These are phyloP conservation scores for Speleostelium caveatum DNA, from an alignment of 78 protist genomes.

Conservation along the genomic window DNA sequence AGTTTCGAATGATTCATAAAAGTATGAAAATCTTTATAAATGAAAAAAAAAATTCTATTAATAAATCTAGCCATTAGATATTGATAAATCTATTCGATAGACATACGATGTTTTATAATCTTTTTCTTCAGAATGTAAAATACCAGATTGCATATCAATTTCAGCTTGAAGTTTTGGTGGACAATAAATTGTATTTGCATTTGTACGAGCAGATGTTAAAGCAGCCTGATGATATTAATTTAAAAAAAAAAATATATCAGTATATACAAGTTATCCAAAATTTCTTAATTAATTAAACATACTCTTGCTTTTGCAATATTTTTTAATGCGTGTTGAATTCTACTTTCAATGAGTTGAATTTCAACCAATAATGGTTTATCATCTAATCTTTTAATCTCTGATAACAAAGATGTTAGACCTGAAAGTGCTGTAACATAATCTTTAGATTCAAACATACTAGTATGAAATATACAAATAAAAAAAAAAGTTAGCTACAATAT, in stretches of 20 bases:
- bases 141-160: constrained; percentile 95
- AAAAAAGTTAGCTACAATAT: neutral
- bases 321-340: constrained; percentile 88
- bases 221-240: too few relatives aligned
- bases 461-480: neutral
- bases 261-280: too few relatives aligned
- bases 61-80: too few relatives aligned
- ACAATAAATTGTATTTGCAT: constrained; percentile 97
- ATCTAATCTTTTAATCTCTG: constrained; percentile 97
- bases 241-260: too few relatives aligned
- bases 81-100: neutral
- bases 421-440: constrained; percentile 85
- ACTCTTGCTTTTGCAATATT: constrained; percentile 91
- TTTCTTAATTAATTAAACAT: too few relatives aligned
- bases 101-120: constrained; percentile 97
- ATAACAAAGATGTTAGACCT: constrained; percentile 81
- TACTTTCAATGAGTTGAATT: constrained; percentile 93
- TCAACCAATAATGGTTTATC: constrained; percentile 98
- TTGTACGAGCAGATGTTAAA: constrained; percentile 95
- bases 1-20: constrained; percentile 97
- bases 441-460: constrained; percentile 73
- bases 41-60: neutral
- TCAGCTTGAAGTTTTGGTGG: constrained; percentile 97
- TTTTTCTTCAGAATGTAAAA: constrained; percentile 96
- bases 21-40: constrained; percentile 91